Evolutionary conservation across 768 basidiomycete genomes (phyloP).

Genomic region (Kwoniella newhampshirensis): DNA sequence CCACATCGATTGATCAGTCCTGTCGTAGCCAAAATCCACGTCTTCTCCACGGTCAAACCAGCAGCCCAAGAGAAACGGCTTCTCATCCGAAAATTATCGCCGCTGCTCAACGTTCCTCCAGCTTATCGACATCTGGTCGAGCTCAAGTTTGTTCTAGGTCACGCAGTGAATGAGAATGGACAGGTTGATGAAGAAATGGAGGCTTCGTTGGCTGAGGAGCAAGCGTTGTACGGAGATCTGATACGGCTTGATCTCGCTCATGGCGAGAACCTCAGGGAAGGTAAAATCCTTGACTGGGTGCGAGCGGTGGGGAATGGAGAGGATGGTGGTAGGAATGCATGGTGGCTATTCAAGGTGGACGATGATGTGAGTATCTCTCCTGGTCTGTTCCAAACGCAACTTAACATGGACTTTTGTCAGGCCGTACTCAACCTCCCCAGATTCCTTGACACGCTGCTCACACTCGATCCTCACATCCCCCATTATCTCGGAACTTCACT

Average conservation of each 20-base stretch:
- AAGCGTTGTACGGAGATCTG: slow-evolving; percentile 25
- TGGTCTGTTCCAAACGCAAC: not conserved
- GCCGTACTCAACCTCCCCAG: slow-evolving; percentile 26
- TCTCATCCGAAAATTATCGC: slow-evolving; percentile 11
- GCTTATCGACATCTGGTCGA: slow-evolving; percentile 25
- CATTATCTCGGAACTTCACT: slow-evolving; percentile 33
- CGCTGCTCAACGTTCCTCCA: slow-evolving; percentile 9
- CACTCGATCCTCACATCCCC: slow-evolving; percentile 19
- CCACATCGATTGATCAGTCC: not conserved
- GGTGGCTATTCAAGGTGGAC: slow-evolving; percentile 37
- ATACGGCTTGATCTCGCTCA: slow-evolving; percentile 16
- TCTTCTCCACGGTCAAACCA: slow-evolving; percentile 22
- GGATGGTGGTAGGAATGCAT: slow-evolving; percentile 25
- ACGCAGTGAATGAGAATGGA: not conserved
- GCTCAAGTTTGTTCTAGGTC: slow-evolving; percentile 27
- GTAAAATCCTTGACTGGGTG: slow-evolving; percentile 15
- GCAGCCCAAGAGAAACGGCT: slow-evolving; percentile 6
- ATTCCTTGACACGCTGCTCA: slow-evolving; percentile 28
- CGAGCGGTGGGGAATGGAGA: slow-evolving; percentile 2
- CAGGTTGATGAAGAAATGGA: slow-evolving; percentile 11
- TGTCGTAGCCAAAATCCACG: slow-evolving; percentile 11
- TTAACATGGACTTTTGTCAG: slow-evolving; percentile 14
- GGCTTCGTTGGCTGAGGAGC: slow-evolving; percentile 11
- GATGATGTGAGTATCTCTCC: slow-evolving; percentile 29
- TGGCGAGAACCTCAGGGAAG: slow-evolving; percentile 15